phyloP scores from a whole-genome alignment of 371 early-diverging fungal species.

The Sporodiniella umbellata region DNA sequence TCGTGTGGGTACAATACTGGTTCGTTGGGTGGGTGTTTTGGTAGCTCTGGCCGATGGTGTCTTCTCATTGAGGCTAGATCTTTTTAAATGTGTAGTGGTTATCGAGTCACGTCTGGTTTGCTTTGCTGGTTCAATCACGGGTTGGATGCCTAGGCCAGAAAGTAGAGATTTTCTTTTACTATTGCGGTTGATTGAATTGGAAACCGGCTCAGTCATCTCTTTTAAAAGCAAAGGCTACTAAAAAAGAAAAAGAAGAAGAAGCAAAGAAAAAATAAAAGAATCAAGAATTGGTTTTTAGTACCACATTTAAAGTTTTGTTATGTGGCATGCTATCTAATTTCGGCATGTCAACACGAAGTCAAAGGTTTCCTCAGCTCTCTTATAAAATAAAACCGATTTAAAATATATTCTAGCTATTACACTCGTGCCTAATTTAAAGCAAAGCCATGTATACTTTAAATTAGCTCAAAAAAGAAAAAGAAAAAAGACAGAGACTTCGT shows the following conservation, averaged over 20 bases:
- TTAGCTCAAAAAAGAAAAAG: no score
- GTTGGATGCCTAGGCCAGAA: conserved; percentile 38
- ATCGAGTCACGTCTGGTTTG: neutral
- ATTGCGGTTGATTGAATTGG: conserved; percentile 5
- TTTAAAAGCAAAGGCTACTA: neutral
- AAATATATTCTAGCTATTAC: no score
- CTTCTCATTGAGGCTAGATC: neutral
- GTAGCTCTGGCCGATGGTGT: neutral
- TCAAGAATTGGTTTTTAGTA: conserved; percentile 8
- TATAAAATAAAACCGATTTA: no score
- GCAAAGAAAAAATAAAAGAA: neutral
- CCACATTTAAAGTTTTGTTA: conserved; percentile 9
- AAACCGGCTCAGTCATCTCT: conserved; percentile 9
- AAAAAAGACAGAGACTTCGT: no score
- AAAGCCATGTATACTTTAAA: no score
- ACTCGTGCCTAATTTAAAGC: no score
- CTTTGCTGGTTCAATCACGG: conserved; percentile 12
- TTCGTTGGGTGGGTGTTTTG: neutral
- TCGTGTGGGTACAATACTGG: neutral
- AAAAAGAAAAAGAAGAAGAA: conserved; percentile 5
- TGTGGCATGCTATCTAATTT: conserved; percentile 7
- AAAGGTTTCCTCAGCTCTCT: no score
- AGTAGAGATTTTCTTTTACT: conserved; percentile 31
- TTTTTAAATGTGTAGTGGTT: neutral
- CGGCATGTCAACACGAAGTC: conserved; percentile 11